Conservation (phyloP, 225 moss, liverwort and hornwort species). For the Polytrichum commune region DNA sequence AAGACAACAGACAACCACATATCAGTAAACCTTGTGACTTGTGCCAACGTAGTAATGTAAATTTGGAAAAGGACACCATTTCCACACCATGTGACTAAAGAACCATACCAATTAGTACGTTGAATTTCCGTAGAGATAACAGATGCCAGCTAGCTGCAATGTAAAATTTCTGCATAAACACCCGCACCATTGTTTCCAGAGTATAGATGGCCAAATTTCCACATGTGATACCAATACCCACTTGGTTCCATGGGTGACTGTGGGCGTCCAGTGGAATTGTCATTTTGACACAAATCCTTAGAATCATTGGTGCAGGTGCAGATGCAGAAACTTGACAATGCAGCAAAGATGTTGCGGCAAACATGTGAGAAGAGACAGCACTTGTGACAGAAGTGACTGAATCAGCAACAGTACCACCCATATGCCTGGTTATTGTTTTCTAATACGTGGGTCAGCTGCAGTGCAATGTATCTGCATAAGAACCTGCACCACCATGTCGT, state of each 20-base stretch:
- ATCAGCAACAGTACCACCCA: neutral
- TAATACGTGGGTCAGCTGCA: constrained; percentile 21
- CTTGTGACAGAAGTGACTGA: neutral
- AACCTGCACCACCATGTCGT: constrained; percentile 35
- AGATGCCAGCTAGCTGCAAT: constrained; percentile 27
- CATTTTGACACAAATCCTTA: constrained; percentile 10
- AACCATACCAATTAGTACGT: constrained; percentile 9
- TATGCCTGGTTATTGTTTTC: neutral
- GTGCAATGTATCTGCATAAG: constrained; percentile 46
- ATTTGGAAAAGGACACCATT: constrained; percentile 1
- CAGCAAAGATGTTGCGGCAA: constrained; percentile 3
- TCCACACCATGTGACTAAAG: neutral
- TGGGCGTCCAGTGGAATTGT: constrained; percentile 16
- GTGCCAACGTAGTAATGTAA: neutral
- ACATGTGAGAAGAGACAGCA: constrained; percentile 2
- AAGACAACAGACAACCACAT: constrained; percentile 8
- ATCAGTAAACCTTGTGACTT: neutral
- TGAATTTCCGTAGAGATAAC: constrained; percentile 5
- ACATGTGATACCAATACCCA: constrained; percentile 9
- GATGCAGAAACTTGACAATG: constrained; percentile 50
- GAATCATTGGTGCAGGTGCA: constrained; percentile 49
- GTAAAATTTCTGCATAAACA: constrained; percentile 47
- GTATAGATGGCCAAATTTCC: constrained; percentile 8
- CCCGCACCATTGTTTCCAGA: constrained; percentile 28
- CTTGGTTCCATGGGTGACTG: constrained; percentile 4